Percentiles rank a stretch among this genome's conserved stretches.
Conservation (phyloP, 331 rosid genomes). For the Rhamnella rubrinervis region DNA sequence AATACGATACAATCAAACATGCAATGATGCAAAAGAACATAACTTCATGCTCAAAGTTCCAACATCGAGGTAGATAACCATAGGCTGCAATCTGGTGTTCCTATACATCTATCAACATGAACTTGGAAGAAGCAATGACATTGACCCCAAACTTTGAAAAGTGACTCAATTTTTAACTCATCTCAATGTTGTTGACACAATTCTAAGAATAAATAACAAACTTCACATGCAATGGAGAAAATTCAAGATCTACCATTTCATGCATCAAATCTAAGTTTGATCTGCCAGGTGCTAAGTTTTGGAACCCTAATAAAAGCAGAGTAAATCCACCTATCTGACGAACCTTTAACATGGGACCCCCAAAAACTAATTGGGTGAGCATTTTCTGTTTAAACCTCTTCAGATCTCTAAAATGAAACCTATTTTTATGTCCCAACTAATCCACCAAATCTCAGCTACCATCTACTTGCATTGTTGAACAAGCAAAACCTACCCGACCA, state of each 20-base stretch:
- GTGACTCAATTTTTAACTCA: too few species aligned
- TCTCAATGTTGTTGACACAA: neutral
- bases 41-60: too few species aligned
- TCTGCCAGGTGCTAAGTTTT: neutral
- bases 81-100: too few species aligned
- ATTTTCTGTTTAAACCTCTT: neutral
- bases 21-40: too few species aligned
- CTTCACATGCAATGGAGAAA: neutral
- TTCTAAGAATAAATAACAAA: neutral
- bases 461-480: neutral
- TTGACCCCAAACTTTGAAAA: too few species aligned
- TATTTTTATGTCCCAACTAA: conserved; percentile 4
- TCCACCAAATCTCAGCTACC: neutral
- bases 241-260: conserved; percentile 8
- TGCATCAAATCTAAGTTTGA: conserved; percentile 3
- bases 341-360: neutral
- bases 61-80: too few species aligned
- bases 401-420: conserved; percentile 26
- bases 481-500: neutral
- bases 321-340: neutral
- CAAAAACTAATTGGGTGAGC: neutral
- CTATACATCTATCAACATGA: too few species aligned
- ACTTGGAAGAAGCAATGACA: too few species aligned
- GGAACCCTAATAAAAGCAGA: conserved; percentile 1
- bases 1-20: too few species aligned